Percentiles rank a stretch among this genome's conserved stretches.
Evolutionary conservation across 441 rosid genomes (phyloP).

Genomic region (Adansonia gregorii): DNA sequence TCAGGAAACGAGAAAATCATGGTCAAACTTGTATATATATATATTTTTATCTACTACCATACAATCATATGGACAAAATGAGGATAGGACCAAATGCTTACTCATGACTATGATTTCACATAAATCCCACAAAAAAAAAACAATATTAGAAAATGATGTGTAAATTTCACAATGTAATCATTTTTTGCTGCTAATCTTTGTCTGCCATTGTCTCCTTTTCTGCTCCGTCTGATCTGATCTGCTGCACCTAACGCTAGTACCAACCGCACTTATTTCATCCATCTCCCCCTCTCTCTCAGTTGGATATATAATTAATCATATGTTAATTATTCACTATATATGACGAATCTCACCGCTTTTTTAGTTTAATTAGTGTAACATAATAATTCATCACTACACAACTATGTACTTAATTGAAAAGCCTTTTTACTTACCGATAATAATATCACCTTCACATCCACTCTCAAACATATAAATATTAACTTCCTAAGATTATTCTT

Average conservation of each 20-base stretch:
- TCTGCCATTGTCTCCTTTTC: background rate
- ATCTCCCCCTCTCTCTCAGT: background rate
- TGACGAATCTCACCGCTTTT: too few relatives aligned
- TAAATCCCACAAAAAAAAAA: background rate
- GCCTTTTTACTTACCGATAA: too few relatives aligned
- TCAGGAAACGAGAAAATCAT: constrained; percentile 3
- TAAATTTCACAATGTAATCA: background rate
- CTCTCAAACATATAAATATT: too few relatives aligned
- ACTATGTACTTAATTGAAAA: background rate
- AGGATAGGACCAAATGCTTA: too few relatives aligned
- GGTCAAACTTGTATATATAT: background rate
- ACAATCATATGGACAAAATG: background rate
- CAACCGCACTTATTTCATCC: background rate
- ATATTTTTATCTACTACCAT: background rate
- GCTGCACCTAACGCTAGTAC: background rate
- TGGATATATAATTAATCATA: background rate
- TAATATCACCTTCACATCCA: too few relatives aligned
- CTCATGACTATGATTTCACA: background rate
- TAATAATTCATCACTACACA: background rate
- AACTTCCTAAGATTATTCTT: too few relatives aligned
- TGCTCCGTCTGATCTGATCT: background rate
- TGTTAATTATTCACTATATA: background rate
- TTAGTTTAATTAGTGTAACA: too few relatives aligned
- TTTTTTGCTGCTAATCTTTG: background rate
- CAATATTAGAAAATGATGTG: background rate